A percentile compares a stretch with the other conserved stretches of the same genome.
phyloP scores from a whole-genome alignment of 257 asterid species.

The Coffea eugenioides region DNA sequence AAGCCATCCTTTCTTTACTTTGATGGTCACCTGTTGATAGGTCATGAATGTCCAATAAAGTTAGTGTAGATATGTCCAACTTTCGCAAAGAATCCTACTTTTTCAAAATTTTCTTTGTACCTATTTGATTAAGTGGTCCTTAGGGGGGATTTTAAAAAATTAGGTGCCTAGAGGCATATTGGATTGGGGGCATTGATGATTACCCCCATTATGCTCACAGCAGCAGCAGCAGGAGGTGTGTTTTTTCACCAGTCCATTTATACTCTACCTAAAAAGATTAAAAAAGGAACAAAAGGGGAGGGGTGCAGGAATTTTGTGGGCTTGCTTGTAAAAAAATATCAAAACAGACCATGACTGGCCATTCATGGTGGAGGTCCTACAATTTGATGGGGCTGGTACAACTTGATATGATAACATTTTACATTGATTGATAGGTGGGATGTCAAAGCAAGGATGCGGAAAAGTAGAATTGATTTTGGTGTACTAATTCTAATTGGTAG shows the following conservation, averaged over 20 bases:
- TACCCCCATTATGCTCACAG: constrained; percentile 13
- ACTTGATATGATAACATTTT: background rate
- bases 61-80: constrained; percentile 29
- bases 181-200: constrained; percentile 19
- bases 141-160: constrained; percentile 10
- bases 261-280: background rate
- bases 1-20: background rate
- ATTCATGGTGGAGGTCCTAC: constrained; percentile 17
- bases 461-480: constrained; percentile 14
- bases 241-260: background rate
- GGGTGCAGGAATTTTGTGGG: background rate
- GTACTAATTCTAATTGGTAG: background rate
- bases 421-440: constrained; percentile 20
- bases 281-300: accelerated
- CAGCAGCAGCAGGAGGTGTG: background rate
- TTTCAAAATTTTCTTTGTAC: constrained; percentile 20
- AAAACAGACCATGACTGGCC: constrained; percentile 1
- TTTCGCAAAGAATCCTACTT: constrained; percentile 35
- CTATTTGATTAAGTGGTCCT: constrained; percentile 30
- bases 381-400: constrained; percentile 4
- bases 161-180: constrained; percentile 20
- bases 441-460: constrained; percentile 23
- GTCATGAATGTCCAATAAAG: constrained; percentile 19
- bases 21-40: background rate
- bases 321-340: constrained; percentile 1